Conservation (phyloP, 2,329 filamentous ascomycete genomes). For the Bipolaris zeicola region DNA sequence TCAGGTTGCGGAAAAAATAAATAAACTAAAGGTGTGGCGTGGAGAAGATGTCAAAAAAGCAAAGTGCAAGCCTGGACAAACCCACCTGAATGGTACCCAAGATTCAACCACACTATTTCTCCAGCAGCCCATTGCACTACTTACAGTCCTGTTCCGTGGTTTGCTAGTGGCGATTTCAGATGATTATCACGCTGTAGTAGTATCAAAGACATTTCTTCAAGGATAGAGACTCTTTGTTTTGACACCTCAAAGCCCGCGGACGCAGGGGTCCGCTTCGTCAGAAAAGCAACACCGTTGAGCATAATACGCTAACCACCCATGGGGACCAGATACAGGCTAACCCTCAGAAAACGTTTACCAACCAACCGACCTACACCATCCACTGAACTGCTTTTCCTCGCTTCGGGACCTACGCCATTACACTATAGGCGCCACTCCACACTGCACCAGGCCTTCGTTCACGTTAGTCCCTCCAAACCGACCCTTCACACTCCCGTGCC, state of each 20-base stretch:
- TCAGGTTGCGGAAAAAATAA: background rate
- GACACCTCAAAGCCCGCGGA: background rate
- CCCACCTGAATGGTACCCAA: background rate
- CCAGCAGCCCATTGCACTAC: background rate
- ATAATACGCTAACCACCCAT: background rate
- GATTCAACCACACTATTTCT: background rate
- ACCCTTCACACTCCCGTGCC: background rate
- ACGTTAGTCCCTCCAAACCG: background rate
- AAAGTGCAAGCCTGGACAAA: background rate
- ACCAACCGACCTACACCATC: conserved; percentile 6
- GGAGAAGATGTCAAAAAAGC: background rate
- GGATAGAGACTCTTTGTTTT: background rate
- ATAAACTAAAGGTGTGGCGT: background rate
- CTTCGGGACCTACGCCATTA: background rate
- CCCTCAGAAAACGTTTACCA: background rate
- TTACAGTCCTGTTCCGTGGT: background rate
- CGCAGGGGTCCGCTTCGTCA: background rate
- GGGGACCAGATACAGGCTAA: background rate
- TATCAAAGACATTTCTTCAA: background rate
- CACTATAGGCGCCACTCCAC: background rate
- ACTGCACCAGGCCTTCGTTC: background rate
- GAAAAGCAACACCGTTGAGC: conserved; percentile 5
- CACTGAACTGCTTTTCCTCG: background rate
- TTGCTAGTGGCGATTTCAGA: too few species aligned
- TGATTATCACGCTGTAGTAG: background rate